Evolutionary conservation across 1,284 basidiomycete species (phyloP).

Genomic region (Phaffia rhodozyma): DNA sequence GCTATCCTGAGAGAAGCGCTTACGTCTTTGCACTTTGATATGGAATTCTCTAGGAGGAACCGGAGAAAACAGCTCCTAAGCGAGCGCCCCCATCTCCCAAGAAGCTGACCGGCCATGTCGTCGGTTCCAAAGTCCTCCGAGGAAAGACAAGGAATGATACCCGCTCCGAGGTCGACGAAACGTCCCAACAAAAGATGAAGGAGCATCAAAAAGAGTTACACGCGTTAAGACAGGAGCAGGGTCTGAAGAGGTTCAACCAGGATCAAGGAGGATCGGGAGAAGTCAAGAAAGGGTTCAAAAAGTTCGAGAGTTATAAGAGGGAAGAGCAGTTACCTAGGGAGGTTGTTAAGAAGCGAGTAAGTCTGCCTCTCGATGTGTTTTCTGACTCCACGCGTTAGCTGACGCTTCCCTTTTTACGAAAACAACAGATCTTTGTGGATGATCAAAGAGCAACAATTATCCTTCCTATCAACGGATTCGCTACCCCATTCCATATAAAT

Average conservation of each 20-base stretch:
- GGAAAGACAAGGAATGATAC: constrained; percentile 69
- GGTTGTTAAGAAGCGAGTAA: constrained; percentile 59
- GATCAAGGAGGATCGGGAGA: constrained; percentile 45
- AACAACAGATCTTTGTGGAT: constrained; percentile 70
- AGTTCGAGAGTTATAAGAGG: constrained; percentile 93
- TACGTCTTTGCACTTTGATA: background rate
- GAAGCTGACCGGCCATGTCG: constrained; percentile 47
- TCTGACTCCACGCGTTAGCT: background rate
- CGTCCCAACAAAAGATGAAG: constrained; percentile 55
- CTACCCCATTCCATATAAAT: constrained; percentile 96
- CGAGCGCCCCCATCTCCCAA: constrained; percentile 33
- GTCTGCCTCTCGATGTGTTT: constrained; percentile 25
- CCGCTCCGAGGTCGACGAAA: constrained; percentile 64
- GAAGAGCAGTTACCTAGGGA: constrained; percentile 77
- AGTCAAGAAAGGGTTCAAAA: constrained; percentile 76
- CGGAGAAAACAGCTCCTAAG: constrained; percentile 32
- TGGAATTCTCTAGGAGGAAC: constrained; percentile 20
- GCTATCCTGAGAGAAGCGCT: background rate
- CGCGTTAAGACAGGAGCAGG: constrained; percentile 62
- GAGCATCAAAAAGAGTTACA: constrained; percentile 85
- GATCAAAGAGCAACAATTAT: constrained; percentile 80
- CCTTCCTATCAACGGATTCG: constrained; percentile 86
- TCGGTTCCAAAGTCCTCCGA: constrained; percentile 66
- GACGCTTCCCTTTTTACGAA: background rate
- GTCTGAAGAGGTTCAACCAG: constrained; percentile 69